Evolutionary conservation across 495 filamentous ascomycete species (phyloP).

Genomic region (Talaromyces liani): DNA sequence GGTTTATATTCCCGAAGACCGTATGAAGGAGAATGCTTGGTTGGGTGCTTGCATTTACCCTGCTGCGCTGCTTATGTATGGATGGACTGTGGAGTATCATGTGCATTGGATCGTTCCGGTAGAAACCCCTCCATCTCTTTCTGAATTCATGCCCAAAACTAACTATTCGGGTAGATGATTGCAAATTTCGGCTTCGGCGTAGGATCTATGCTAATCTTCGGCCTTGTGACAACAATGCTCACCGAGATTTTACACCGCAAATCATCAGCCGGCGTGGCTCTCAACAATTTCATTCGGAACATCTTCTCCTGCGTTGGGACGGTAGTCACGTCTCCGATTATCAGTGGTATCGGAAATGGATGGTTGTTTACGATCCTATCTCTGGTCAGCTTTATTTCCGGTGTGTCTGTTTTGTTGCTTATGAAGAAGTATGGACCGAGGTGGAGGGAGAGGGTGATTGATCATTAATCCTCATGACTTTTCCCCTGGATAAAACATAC

Average conservation of each 20-base stretch:
- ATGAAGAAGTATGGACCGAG: conserved; percentile 57
- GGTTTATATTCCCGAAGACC: conserved; percentile 74
- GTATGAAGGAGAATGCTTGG: conserved; percentile 86
- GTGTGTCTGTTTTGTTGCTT: conserved; percentile 48
- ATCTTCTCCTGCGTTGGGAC: conserved; percentile 76
- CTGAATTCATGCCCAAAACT: neutral
- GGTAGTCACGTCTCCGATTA: conserved; percentile 67
- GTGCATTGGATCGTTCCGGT: conserved; percentile 57
- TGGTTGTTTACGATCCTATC: conserved; percentile 83
- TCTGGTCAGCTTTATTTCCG: conserved; percentile 48
- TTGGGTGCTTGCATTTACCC: conserved; percentile 72
- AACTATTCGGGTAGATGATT: conserved; percentile 41
- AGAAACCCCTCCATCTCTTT: conserved; percentile 19
- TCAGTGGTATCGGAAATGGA: conserved; percentile 76
- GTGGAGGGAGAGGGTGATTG: conserved; percentile 47
- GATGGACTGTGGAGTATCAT: conserved; percentile 53
- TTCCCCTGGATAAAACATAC: neutral
- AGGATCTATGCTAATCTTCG: conserved; percentile 85
- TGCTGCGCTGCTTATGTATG: conserved; percentile 56
- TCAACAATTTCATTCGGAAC: conserved; percentile 72
- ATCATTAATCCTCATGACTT: conserved; percentile 3
- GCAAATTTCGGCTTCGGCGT: conserved; percentile 86
- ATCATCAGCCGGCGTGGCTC: conserved; percentile 69
- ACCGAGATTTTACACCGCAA: conserved; percentile 84
- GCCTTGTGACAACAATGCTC: conserved; percentile 69